Conservation (phyloP, 345 rosid species). For the Murraya paniculata region DNA sequence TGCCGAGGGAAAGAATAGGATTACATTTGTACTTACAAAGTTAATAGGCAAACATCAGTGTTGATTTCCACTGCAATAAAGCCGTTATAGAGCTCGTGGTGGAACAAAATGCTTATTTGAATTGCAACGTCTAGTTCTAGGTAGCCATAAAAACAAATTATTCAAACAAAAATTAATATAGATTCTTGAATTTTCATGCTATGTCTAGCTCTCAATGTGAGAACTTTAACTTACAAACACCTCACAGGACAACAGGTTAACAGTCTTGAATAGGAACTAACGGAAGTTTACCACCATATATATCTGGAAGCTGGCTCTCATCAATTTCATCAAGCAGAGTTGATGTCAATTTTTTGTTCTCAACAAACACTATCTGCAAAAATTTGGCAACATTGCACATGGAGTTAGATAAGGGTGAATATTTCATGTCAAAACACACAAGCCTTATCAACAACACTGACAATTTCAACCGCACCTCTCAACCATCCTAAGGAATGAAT, state of each 20-base stretch:
- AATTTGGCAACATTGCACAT: background rate
- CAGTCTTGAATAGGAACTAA: slow-evolving; percentile 63
- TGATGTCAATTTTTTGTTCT: slow-evolving; percentile 56
- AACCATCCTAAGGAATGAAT: background rate
- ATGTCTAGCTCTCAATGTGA: background rate
- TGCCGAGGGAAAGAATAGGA: background rate
- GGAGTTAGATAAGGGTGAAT: background rate
- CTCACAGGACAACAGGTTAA: slow-evolving; percentile 17
- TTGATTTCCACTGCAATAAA: background rate
- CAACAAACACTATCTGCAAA: slow-evolving; percentile 75
- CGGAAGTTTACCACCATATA: slow-evolving; percentile 72
- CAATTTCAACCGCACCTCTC: background rate
- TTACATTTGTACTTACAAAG: background rate
- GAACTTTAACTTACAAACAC: background rate
- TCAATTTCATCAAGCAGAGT: slow-evolving; percentile 75
- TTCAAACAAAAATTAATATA: no score
- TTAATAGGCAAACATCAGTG: no score
- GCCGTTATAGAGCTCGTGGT: background rate
- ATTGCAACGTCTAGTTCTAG: background rate
- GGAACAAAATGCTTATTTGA: background rate
- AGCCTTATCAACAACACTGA: background rate
- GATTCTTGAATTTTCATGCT: background rate
- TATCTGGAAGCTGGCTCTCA: slow-evolving; percentile 72
- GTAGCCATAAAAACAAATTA: no score
- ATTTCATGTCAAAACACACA: background rate